Evolutionary conservation across 2,329 filamentous ascomycete genomes (phyloP), one percentile per base, ranked within the genome.

Genomic region (Exophiala spinifera): DNA sequence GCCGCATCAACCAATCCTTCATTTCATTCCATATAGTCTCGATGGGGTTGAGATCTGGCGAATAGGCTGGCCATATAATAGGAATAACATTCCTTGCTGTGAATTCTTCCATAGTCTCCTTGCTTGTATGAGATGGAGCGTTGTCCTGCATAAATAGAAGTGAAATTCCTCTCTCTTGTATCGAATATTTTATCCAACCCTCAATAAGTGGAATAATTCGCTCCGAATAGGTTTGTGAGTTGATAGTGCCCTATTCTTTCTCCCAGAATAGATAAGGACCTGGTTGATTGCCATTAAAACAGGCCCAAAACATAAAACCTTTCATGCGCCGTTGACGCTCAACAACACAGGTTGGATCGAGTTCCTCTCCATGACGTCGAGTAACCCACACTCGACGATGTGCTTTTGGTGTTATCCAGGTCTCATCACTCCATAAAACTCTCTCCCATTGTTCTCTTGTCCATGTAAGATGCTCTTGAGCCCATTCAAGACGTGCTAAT

Each of bases 261-360:
- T 68, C 63, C 66, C 56, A 70, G 52, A 69, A 67, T 17, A 69
- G 45, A 15, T 54, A 55, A 28, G 59, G 63, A 6, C 66, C 65
- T 57, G 66, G 67, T 6, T 36, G 40, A 31, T 15, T 33, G 20
- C 66, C 61, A 46, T 49, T 59, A 56, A 69, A 67, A 44, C 56
- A 64, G 11, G 57, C 66, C 61, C 55, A 69, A 49, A 69, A 69
- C 60, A 68, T 68, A 63, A 54, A 68, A 2, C 66, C 64, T 19
- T 47, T 31, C 7, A 62, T 63, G 14, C 57, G 45, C 31, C 61
- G 53, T 25, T 60, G 17, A 20, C 53, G 56, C 15, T 65, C 56
- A 14, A 62, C 50, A 33, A 66, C 51, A 49, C 56, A 65, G 44
- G 56, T 64, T 10, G 49, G 51, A 55, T 66, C 59, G 19, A 56